Conservation (phyloP, 805 yeast species). For the Saitoella complicata region DNA sequence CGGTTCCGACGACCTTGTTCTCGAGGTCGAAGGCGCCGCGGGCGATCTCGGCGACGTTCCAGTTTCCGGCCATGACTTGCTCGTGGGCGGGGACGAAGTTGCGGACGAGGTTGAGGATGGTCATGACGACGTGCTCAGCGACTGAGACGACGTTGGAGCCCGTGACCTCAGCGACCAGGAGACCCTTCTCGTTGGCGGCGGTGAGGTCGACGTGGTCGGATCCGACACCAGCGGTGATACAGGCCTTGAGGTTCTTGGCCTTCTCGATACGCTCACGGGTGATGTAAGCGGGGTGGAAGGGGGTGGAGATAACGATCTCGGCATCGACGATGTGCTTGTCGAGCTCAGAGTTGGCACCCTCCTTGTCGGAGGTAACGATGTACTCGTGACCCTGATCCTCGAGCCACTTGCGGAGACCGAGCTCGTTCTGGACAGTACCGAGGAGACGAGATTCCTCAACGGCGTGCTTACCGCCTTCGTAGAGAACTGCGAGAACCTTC, state of each 20-base stretch:
- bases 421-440: conserved; percentile 61
- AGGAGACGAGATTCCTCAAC: conserved; percentile 41
- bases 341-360: conserved; percentile 39
- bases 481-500: conserved; percentile 23
- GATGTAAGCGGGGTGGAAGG: conserved; percentile 70
- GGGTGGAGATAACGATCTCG: conserved; percentile 59
- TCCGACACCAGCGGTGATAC: conserved; percentile 74
- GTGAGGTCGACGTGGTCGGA: conserved; percentile 64
- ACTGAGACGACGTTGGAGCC: conserved; percentile 69
- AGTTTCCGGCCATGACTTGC: conserved; percentile 40
- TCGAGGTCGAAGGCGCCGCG: conserved; percentile 61
- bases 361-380: conserved; percentile 53
- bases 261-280: conserved; percentile 46
- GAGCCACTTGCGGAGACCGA: conserved; percentile 51
- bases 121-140: conserved; percentile 67
- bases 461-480: conserved; percentile 30
- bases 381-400: conserved; percentile 52
- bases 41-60: conserved; percentile 69
- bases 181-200: conserved; percentile 45
- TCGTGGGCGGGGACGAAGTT: conserved; percentile 69
- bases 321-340: conserved; percentile 56
- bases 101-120: conserved; percentile 51
- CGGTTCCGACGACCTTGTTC: conserved; percentile 61
- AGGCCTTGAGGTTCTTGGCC: conserved; percentile 54
- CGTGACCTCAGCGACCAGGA: conserved; percentile 64